These are phyloP conservation scores for Flammula alnicola DNA, from an alignment of 1,284 basidiomycete genomes.

Conservation along the genomic window DNA sequence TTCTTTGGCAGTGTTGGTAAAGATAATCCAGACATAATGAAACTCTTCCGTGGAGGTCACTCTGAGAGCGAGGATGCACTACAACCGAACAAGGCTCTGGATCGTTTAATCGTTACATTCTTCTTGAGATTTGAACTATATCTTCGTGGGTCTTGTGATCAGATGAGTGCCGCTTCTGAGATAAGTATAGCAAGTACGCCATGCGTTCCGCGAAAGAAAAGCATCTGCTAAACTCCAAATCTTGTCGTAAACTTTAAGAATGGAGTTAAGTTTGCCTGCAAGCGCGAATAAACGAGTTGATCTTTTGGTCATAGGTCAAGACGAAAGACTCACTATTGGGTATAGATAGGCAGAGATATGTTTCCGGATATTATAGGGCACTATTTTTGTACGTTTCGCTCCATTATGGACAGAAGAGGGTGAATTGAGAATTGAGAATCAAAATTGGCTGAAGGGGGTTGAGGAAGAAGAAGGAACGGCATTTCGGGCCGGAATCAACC, in stretches of 20 bases:
- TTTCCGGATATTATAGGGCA: no score
- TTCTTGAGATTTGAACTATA: constrained; percentile 3
- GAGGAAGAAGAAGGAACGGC: no score
- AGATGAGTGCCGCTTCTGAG: constrained; percentile 8
- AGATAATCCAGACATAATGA: constrained; percentile 1
- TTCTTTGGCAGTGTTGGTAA: constrained; percentile 4
- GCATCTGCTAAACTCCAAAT: neutral
- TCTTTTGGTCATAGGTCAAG: no score
- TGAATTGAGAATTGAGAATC: no score
- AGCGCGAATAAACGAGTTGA: no score
- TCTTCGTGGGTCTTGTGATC: constrained; percentile 10
- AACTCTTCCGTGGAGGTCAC: neutral
- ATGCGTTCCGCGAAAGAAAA: constrained; percentile 1
- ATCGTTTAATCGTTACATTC: neutral
- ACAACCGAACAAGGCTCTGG: neutral
- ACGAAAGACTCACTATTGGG: neutral
- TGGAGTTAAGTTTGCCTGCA: no score
- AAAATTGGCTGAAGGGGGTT: no score
- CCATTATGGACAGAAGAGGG: no score
- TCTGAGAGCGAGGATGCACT: neutral
- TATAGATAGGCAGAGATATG: no score
- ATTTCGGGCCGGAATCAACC: no score
- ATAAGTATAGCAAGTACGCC: constrained; percentile 9
- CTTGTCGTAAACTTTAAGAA: no score
- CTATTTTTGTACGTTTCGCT: no score